phyloP scores from a whole-genome alignment of 345 rosid species.

The Arabidopsis arenosa region DNA sequence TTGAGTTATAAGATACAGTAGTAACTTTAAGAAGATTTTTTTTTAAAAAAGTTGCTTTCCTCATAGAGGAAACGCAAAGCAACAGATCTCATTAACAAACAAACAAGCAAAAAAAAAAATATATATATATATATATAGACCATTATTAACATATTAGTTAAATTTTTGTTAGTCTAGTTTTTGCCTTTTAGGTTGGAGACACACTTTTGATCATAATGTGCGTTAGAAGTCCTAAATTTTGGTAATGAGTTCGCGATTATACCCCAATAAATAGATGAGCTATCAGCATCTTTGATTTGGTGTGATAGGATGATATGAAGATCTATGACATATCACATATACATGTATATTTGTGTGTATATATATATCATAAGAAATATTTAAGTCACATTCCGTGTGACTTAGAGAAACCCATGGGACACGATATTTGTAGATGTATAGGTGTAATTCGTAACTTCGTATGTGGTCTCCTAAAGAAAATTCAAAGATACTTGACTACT shows the following conservation, averaged over 20 bases:
- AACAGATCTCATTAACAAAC: background rate
- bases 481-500: too few relatives aligned
- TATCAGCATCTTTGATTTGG: background rate
- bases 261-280: background rate
- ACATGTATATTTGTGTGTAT: too few relatives aligned
- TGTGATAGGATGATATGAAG: background rate
- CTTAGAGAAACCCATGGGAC: background rate
- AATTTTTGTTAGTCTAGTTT: background rate
- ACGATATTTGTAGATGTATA: background rate
- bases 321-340: too few relatives aligned
- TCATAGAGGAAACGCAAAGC: background rate
- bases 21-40: too few relatives aligned
- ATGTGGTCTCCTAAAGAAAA: too few relatives aligned
- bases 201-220: background rate
- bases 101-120: background rate
- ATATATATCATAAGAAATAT: background rate
- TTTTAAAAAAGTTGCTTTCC: background rate
- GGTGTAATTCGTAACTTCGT: background rate
- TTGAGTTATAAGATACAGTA: background rate
- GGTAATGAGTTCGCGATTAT: too few relatives aligned
- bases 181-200: background rate
- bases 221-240: too few relatives aligned
- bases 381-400: background rate
- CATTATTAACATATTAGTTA: too few relatives aligned
- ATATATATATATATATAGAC: too few relatives aligned